Evolutionary conservation across 2,329 filamentous ascomycete genomes (phyloP), one percentile per base, ranked within the genome.

Genomic region (Diaporthe sp.): DNA sequence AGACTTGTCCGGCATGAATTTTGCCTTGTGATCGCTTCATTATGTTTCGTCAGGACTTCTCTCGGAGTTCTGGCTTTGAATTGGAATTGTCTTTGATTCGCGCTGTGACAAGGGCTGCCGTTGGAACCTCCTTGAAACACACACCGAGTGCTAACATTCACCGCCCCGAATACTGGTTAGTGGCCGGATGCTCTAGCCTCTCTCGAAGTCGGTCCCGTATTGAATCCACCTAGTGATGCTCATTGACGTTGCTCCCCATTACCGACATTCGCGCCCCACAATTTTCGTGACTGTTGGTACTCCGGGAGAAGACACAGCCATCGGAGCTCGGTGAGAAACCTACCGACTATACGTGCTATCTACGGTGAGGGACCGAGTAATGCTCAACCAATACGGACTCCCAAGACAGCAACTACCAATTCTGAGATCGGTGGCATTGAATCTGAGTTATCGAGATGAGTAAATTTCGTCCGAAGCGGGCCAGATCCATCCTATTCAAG

Each of bases 61-160:
- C 45, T 67, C 64, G 45, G 64, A 19, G 64, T 67, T 33, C 64
- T 67, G 64, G 64, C 42, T 38, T 52, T 67, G 22, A 35, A 10
- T 17, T 52, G 64, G 64, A 35, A 38, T 52, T 52, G 2, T 28
- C 33, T 52, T 52, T 35, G 33, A 50, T 9, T 15, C 4, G 33
- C n/a, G 4, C 25, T 68, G 33, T 28, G 33, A 40, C 45, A 8
- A 67, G 15, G 33, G 33, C 35, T 28, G 35, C 64, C 9, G 13
- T 68, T 68, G n/a, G n/a, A 68, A 12, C 64, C n/a, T 68, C 33
- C 8, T 54, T 68, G 64, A 68, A 68, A 68, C 64, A 67, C 30
- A 35, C 45, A 68, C 64, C 64, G 64, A 68, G 64, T n/a, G 47
- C 47, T 19, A 47, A 2, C 47, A 68, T 12, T 28, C 45, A 35